Evolutionary conservation across 345 rosid species (phyloP).

Genomic region (Luvunga scandens): DNA sequence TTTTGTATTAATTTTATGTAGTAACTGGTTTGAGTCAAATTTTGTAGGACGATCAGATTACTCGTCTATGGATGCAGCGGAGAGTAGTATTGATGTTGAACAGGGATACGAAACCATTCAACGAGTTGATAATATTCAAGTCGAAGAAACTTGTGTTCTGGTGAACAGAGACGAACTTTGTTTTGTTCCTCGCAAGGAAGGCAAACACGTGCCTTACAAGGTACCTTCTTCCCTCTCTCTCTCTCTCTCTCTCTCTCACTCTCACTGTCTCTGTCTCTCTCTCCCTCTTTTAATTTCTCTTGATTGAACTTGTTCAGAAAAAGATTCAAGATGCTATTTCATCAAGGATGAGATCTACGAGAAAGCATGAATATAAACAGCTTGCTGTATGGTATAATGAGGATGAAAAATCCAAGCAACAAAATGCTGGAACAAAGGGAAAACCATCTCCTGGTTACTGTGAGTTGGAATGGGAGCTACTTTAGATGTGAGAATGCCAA

Average conservation of each 20-base stretch:
- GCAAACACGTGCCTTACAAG: conserved; percentile 58
- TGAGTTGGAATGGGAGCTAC: conserved; percentile 88
- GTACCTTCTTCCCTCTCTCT: conserved; percentile 23
- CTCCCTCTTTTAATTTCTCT: not conserved
- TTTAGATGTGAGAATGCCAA: conserved; percentile 22
- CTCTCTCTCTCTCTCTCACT: not conserved
- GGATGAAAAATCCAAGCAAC: conserved; percentile 21
- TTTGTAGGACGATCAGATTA: conserved; percentile 26
- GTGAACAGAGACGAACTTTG: conserved; percentile 50
- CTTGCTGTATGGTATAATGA: conserved; percentile 41
- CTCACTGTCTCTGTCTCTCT: not conserved
- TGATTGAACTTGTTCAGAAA: conserved; percentile 31
- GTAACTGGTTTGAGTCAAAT: conserved; percentile 20
- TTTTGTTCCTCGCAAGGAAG: conserved; percentile 27
- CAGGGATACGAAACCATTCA: conserved; percentile 29
- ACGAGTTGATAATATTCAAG: conserved; percentile 27
- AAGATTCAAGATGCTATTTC: conserved; percentile 56
- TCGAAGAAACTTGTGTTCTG: conserved; percentile 68
- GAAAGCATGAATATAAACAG: conserved; percentile 61
- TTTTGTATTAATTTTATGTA: not conserved
- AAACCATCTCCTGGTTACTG: conserved; percentile 20
- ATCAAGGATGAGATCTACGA: conserved; percentile 52
- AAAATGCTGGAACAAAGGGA: conserved; percentile 14
- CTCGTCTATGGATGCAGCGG: conserved; percentile 1
- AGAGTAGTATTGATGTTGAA: conserved; percentile 19